These are phyloP conservation scores for Prunus persica DNA, from an alignment of 306 rosid species.

Conservation along the genomic window Prunus_persica_NCBIv2 NC_034015.1:14960501-14961000, in stretches of 20 bases:
- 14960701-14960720: too few relatives aligned
- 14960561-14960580: conserved; percentile 24
- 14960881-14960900: conserved; percentile 37
- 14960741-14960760: not conserved
- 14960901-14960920: conserved; percentile 28
- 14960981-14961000: not conserved
- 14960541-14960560: not conserved
- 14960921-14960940: conserved; percentile 16
- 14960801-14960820: conserved; percentile 16
- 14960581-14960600: conserved; percentile 23
- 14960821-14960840: not conserved
- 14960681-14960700: not conserved
- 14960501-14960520: not conserved
- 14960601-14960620: not conserved
- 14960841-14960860: conserved; percentile 27
- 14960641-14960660: conserved; percentile 32
- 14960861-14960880: conserved; percentile 39
- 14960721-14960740: not conserved
- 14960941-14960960: conserved; percentile 53
- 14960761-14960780: not conserved
- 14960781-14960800: not conserved
- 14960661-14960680: conserved; percentile 19
- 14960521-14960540: not conserved
- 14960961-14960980: conserved; percentile 1
- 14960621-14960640: conserved; percentile 8